A percentile compares a stretch with the other conserved stretches of the same genome.
phyloP scores from a whole-genome alignment of 2,329 filamentous ascomycete genomes.

The Fusarium sp. region DNA sequence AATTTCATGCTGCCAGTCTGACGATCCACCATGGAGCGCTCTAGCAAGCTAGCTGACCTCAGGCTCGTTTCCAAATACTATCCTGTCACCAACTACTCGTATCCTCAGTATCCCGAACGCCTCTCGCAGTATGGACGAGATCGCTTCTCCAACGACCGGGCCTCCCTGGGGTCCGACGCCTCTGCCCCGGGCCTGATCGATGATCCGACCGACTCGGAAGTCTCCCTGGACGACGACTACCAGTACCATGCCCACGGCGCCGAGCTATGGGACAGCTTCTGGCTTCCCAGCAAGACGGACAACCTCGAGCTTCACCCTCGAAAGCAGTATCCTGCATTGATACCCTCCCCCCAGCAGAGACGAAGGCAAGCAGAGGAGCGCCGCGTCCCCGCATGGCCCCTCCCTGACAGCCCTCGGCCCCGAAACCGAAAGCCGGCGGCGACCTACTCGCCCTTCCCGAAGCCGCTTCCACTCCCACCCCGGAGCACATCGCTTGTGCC shows the following conservation, averaged over 20 bases:
- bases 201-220: slow-evolving; percentile 63
- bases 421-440: slow-evolving; percentile 42
- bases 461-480: slow-evolving; percentile 50
- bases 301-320: slow-evolving; percentile 25
- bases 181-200: slow-evolving; percentile 64
- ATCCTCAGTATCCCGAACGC: slow-evolving; percentile 48
- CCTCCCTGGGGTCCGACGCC: slow-evolving; percentile 59
- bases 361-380: slow-evolving; percentile 39
- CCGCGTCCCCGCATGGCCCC: slow-evolving; percentile 44
- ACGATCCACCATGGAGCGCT: slow-evolving; percentile 51
- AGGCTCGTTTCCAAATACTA: slow-evolving; percentile 55
- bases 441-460: slow-evolving; percentile 59
- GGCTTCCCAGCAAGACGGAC: slow-evolving; percentile 46
- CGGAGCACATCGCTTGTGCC: slow-evolving; percentile 41
- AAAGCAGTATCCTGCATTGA: slow-evolving; percentile 49
- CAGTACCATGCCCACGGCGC: slow-evolving; percentile 59
- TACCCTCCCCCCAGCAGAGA: slow-evolving; percentile 46
- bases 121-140: slow-evolving; percentile 38
- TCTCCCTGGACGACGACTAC: slow-evolving; percentile 63
- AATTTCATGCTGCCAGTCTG: slow-evolving; percentile 36
- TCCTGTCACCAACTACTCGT: slow-evolving; percentile 56
- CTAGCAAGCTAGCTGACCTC: slow-evolving; percentile 52
- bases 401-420: slow-evolving; percentile 37
- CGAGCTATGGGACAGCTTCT: slow-evolving; percentile 66
- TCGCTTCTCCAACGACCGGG: slow-evolving; percentile 48